Conservation (phyloP, 768 basidiomycete genomes). For the Dacryopinax spathularia region DNA sequence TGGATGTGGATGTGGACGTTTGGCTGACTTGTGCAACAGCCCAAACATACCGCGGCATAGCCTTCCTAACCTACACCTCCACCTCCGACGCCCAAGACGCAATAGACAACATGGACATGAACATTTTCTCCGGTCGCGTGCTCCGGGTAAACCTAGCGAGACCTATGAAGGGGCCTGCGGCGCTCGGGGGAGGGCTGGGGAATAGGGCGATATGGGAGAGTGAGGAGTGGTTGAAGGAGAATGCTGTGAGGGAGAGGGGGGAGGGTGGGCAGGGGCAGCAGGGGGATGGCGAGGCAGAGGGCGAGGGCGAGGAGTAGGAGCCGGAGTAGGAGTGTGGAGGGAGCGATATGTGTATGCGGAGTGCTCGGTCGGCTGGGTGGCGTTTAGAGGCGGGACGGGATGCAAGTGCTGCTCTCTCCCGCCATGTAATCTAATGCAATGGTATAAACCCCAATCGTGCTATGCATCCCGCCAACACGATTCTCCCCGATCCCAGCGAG, state of each 20-base stretch:
- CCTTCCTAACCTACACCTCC: slow-evolving; percentile 74
- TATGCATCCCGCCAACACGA: neutral
- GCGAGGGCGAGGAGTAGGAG: neutral
- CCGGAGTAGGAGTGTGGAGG: neutral
- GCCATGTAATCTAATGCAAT: neutral
- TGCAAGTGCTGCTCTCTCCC: neutral
- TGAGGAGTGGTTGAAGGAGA: slow-evolving; percentile 78
- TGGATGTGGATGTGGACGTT: neutral
- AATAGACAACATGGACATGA: slow-evolving; percentile 97
- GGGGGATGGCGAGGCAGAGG: neutral
- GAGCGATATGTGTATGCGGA: neutral
- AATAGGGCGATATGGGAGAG: slow-evolving; percentile 87
- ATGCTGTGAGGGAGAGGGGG: slow-evolving; percentile 30
- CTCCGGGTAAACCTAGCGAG: slow-evolving; percentile 75
- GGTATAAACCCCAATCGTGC: no score
- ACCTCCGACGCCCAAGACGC: slow-evolving; percentile 83
- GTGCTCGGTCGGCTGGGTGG: neutral
- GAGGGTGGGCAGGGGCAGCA: neutral
- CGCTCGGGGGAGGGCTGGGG: slow-evolving; percentile 54
- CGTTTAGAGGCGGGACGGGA: neutral
- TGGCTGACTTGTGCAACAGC: slow-evolving; percentile 7
- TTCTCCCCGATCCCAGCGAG: slow-evolving; percentile 20
- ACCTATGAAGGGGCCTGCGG: slow-evolving; percentile 57
- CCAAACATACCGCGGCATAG: slow-evolving; percentile 57
- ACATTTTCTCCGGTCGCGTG: slow-evolving; percentile 64